Conservation (phyloP, 257 asterid genomes). For the Orobanche coerulescens region DNA sequence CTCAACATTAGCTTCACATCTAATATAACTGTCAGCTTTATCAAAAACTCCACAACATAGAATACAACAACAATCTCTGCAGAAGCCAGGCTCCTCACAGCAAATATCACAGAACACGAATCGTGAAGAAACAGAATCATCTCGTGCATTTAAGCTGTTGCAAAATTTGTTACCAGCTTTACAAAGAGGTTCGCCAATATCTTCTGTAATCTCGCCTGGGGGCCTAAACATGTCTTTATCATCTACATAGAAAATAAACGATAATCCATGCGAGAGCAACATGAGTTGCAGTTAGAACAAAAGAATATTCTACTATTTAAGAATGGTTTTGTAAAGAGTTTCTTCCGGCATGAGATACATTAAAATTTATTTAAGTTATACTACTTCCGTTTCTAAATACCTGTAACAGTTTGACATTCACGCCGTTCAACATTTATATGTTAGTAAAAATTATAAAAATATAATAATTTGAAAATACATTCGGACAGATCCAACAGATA, state of each 20-base stretch:
- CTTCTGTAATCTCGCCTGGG: constrained; percentile 22
- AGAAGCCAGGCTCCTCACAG: constrained; percentile 66
- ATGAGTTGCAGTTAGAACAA: constrained; percentile 1
- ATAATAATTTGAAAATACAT: too few species aligned
- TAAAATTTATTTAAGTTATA: too few species aligned
- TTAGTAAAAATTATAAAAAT: too few species aligned
- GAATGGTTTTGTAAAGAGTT: too few species aligned
- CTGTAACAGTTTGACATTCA: too few species aligned
- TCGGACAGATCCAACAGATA: too few species aligned
- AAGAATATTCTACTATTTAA: neutral
- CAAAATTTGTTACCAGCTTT: constrained; percentile 61
- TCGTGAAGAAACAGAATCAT: constrained; percentile 29
- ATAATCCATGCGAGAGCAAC: constrained; percentile 7
- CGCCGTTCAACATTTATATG: too few species aligned
- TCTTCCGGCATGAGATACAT: too few species aligned
- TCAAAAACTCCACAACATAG: constrained; percentile 50
- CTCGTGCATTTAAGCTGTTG: constrained; percentile 41
- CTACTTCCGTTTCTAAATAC: too few species aligned
- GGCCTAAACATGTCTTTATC: constrained; percentile 20
- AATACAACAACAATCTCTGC: constrained; percentile 85
- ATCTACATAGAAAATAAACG: constrained; percentile 20
- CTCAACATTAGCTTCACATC: constrained; percentile 51
- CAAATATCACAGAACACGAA: constrained; percentile 66
- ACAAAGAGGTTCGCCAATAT: constrained; percentile 28
- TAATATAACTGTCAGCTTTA: constrained; percentile 39